Conservation (phyloP, 2,329 filamentous ascomycete species). For the Akanthomyces lecanii region DNA sequence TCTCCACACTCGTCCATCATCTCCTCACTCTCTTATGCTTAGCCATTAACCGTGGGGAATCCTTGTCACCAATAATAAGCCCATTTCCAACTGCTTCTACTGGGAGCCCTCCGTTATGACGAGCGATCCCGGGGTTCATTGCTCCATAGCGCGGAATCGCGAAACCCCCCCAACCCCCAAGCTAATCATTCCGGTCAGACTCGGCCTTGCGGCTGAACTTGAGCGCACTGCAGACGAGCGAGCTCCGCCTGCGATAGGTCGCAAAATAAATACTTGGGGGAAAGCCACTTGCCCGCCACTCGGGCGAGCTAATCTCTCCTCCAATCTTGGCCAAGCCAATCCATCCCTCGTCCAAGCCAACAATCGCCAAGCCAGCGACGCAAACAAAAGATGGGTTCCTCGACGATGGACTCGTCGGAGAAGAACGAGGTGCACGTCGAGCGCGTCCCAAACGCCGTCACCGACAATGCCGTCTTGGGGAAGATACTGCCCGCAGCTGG, state of each 20-base stretch:
- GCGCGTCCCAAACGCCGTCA: not conserved
- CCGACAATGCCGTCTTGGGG: not conserved
- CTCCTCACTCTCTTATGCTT: not conserved
- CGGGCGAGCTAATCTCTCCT: not conserved
- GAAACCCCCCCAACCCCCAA: not conserved
- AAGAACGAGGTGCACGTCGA: constrained; percentile 9
- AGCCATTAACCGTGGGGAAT: not conserved
- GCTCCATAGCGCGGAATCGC: constrained; percentile 1
- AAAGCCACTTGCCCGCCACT: not conserved
- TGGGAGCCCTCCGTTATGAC: not conserved
- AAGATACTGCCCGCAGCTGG: not conserved
- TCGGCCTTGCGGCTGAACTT: not conserved
- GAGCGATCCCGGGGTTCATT: not conserved
- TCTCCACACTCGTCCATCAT: not conserved
- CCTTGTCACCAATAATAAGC: not conserved
- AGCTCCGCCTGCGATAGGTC: not conserved
- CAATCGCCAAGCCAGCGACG: not conserved
- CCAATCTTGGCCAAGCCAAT: not conserved
- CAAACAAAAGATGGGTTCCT: not conserved
- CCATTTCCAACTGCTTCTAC: no score
- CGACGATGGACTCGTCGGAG: not conserved
- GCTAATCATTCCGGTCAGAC: not conserved
- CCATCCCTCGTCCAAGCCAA: no score
- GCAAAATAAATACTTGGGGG: not conserved
- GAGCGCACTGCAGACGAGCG: not conserved